Evolutionary conservation across 345 rosid genomes (phyloP), one percentile per base, ranked within the genome.

Genomic region (Brassica incana): DNA sequence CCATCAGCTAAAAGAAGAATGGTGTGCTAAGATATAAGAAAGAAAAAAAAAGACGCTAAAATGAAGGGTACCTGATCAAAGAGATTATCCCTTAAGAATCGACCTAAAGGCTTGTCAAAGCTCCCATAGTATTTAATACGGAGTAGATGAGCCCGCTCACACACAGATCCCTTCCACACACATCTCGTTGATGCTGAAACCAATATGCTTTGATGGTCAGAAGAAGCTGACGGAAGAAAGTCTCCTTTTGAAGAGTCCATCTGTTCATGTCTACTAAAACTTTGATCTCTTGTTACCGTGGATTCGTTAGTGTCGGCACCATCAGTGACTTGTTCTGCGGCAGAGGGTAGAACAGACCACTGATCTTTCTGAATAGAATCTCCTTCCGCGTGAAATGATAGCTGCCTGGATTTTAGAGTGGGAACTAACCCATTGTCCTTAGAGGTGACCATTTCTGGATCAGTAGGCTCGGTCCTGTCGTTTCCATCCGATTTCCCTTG

Each of bases 171-270:
- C 74, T 95, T 91, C 95, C 93, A 86, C 60, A 93, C 96, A 75
- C 97, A 93, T 63, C 99, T 91, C 61, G 97, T 88, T 74, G 99
- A 93, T 60, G 90, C 82, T 54, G 99, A 93, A 76, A 95, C 98
- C 88, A 95, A 84, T 84, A 95, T 95, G 88, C 98, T 95, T 82
- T 89, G 99, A 83, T 95, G 93, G 75, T 93, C 97, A 20, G 97
- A 90, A 20, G 97, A 90, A 78, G 96, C 78, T 76, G 99, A 87
- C 16, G 99, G 95, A 83, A 90, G 89, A 87, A 95, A 91, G 69
- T 91, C 98, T 70, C 88, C 97, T 81, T 91, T 91, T 12, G 82
- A 84, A 78, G 91, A 75, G 71, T 82, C 90, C 29, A 71, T 69
- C 68, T 85, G 91, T 82, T 87, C 88, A 54, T 75, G 84, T 56